Conservation (phyloP, 1,284 basidiomycete genomes). For the Neotropicomus parvogracilis region DNA sequence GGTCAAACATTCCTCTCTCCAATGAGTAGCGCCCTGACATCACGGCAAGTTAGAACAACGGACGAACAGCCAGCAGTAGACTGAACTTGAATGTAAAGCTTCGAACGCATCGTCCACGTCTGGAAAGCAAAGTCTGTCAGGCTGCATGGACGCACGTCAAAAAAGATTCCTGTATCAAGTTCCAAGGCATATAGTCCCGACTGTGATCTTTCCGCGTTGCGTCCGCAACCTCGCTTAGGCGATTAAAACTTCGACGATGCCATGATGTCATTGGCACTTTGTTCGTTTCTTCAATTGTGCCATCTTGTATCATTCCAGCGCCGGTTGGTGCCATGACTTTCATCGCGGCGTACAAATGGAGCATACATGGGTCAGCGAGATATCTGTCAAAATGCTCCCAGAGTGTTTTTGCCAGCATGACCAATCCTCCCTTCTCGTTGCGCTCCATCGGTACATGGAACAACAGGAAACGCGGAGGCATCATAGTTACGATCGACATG, state of each 20-base stretch:
- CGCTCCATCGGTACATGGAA: constrained; percentile 4
- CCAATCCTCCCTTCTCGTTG: constrained; percentile 14
- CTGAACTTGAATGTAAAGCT: constrained; percentile 15
- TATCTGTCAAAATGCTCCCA: constrained; percentile 19
- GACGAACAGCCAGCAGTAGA: background rate
- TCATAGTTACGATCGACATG: constrained; percentile 11
- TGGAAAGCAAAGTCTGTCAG: constrained; percentile 3
- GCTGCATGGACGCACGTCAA: constrained; percentile 1
- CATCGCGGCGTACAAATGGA: constrained; percentile 8
- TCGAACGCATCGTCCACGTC: constrained; percentile 23
- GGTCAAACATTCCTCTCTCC: constrained; percentile 21
- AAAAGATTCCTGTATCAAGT: constrained; percentile 5
- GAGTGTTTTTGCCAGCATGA: constrained; percentile 11
- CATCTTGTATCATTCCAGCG: too few species aligned
- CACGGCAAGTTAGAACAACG: background rate
- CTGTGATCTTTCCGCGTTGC: constrained; percentile 1
- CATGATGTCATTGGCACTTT: constrained; percentile 4
- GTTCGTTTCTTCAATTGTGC: background rate
- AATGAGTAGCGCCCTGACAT: constrained; percentile 20
- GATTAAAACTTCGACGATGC: constrained; percentile 11
- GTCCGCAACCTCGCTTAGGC: constrained; percentile 17
- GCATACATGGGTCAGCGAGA: constrained; percentile 16
- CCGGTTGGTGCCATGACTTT: background rate
- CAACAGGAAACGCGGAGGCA: constrained; percentile 24
- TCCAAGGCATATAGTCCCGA: constrained; percentile 9